phyloP scores from a whole-genome alignment of 352 stramenopile genomes.

The Hyaloperonospora arabidopsidis region DNA sequence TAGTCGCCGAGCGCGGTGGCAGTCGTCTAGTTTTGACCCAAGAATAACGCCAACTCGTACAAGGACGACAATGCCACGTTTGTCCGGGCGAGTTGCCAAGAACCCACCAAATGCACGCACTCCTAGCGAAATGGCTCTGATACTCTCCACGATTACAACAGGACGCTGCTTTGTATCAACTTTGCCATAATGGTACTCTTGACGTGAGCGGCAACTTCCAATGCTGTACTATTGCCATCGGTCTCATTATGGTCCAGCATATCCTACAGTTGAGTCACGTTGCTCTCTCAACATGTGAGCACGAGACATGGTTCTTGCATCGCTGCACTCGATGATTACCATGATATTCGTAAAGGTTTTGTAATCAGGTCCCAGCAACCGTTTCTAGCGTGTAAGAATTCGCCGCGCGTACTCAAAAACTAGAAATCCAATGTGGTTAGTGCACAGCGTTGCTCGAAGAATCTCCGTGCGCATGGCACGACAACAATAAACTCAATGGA shows the following conservation, averaged over 20 bases:
- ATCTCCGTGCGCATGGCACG: constrained; percentile 87
- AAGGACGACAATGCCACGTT: constrained; percentile 54
- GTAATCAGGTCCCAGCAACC: constrained; percentile 93
- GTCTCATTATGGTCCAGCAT: constrained; percentile 53
- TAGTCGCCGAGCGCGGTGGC: constrained; percentile 88
- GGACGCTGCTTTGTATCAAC: constrained; percentile 22
- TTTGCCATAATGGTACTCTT: constrained; percentile 29
- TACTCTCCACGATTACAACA: constrained; percentile 88
- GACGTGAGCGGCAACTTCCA: constrained; percentile 34
- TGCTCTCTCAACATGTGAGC: constrained; percentile 94
- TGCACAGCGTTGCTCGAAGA: constrained; percentile 84
- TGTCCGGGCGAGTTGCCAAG: constrained; percentile 78
- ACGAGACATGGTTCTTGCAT: constrained; percentile 92
- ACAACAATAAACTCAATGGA: constrained; percentile 97
- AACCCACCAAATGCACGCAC: constrained; percentile 94
- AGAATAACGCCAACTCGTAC: constrained; percentile 65
- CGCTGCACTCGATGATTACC: constrained; percentile 93
- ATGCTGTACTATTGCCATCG: constrained; percentile 14
- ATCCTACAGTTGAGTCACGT: constrained; percentile 66
- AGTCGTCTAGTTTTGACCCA: constrained; percentile 87
- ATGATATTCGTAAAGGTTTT: constrained; percentile 78
- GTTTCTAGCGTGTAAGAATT: constrained; percentile 88
- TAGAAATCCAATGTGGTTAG: constrained; percentile 90
- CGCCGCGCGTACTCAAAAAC: constrained; percentile 91
- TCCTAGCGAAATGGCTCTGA: constrained; percentile 95